Evolutionary conservation across 805 yeast species (phyloP).

Genomic region (Candida succiphila): DNA sequence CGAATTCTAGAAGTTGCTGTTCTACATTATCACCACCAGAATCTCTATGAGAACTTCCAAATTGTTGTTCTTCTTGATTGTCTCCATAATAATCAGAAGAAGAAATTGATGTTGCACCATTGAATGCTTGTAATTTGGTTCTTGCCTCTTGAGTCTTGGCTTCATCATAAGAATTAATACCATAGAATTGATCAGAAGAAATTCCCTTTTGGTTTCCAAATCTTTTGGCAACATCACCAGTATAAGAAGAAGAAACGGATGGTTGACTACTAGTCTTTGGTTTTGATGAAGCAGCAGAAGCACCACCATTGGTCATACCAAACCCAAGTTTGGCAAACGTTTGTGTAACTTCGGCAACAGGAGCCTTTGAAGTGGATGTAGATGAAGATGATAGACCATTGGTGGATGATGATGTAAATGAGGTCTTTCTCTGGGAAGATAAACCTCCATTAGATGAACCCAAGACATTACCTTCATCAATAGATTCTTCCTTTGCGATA

Average conservation of each 20-base stretch:
- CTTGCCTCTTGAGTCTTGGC: slow-evolving; percentile 71
- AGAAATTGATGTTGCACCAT: slow-evolving; percentile 84
- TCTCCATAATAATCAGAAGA: slow-evolving; percentile 86
- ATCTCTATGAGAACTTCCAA: slow-evolving; percentile 17
- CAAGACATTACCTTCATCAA: too few relatives aligned
- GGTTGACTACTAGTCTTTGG: slow-evolving; percentile 14
- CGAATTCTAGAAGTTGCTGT: slow-evolving; percentile 44
- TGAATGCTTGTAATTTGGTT: slow-evolving; percentile 69
- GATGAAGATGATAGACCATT: slow-evolving; percentile 8
- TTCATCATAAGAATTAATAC: slow-evolving; percentile 77
- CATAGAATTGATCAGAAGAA: slow-evolving; percentile 91
- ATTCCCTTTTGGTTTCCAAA: slow-evolving; percentile 89
- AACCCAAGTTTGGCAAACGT: slow-evolving; percentile 78
- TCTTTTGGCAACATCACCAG: slow-evolving; percentile 67
- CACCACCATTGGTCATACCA: slow-evolving; percentile 71
- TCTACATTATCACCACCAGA: slow-evolving; percentile 38
- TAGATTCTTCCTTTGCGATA: slow-evolving; percentile 22
- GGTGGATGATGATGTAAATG: slow-evolving; percentile 3
- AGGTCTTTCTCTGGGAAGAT: slow-evolving; percentile 4
- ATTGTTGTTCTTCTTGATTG: slow-evolving; percentile 24
- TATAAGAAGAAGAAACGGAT: slow-evolving; percentile 40
- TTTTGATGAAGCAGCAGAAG: slow-evolving; percentile 29
- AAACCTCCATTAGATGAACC: slow-evolving; percentile 1
- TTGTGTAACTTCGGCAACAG: slow-evolving; percentile 42
- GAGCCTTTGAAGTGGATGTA: slow-evolving; percentile 4